phyloP scores from a whole-genome alignment of 768 basidiomycete genomes.

The Serendipita sp. region DNA sequence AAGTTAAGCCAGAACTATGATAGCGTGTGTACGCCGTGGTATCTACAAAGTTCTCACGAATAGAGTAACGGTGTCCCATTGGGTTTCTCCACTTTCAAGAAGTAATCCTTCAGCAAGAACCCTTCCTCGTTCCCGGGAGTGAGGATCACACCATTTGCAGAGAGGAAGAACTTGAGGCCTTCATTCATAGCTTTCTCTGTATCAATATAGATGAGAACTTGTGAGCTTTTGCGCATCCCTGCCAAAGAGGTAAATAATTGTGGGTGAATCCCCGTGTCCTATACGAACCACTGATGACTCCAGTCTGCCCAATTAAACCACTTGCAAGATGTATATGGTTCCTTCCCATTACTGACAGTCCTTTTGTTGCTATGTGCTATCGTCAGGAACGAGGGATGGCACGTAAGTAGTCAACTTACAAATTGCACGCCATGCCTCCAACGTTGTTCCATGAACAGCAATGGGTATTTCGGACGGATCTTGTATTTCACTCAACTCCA shows the following conservation, averaged over 20 bases:
- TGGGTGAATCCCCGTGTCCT: not conserved
- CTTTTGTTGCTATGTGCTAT: conserved; percentile 36
- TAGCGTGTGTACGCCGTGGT: too few species aligned
- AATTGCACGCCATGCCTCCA: conserved; percentile 52
- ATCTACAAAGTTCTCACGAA: too few species aligned
- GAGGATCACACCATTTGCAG: conserved; percentile 76
- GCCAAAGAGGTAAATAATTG: not conserved
- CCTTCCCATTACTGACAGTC: conserved; percentile 68
- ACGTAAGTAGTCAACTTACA: conserved; percentile 24
- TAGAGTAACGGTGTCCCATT: conserved; percentile 3
- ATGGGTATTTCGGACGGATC: conserved; percentile 50
- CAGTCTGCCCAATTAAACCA: conserved; percentile 39
- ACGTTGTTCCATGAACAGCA: conserved; percentile 70
- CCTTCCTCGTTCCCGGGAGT: conserved; percentile 61
- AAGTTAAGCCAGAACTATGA: too few species aligned
- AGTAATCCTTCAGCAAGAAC: conserved; percentile 43
- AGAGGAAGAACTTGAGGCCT: conserved; percentile 60
- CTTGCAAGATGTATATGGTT: conserved; percentile 92
- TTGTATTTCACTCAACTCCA: conserved; percentile 45
- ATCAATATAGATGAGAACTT: conserved; percentile 70
- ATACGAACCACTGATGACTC: conserved; percentile 56
- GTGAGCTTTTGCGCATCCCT: conserved; percentile 72
- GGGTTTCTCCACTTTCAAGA: conserved; percentile 43
- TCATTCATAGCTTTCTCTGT: conserved; percentile 49
- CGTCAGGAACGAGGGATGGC: conserved; percentile 8